Conservation (phyloP, 176 grass and related monocot species). For the Stipa capillata region DNA sequence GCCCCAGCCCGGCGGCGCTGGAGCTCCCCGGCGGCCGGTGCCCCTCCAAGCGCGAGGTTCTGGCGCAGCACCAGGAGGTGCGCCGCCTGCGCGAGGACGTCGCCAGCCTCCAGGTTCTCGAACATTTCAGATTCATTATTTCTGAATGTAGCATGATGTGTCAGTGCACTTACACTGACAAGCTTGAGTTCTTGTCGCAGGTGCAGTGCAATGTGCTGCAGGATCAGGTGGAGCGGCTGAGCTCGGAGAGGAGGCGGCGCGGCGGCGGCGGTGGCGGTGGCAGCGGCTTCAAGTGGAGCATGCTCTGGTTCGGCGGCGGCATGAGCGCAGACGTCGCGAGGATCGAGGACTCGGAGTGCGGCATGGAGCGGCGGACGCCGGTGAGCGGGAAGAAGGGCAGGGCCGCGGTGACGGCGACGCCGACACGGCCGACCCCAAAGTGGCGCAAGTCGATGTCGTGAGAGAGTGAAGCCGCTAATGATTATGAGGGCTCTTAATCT, state of each 20-base stretch:
- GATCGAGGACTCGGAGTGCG: slow-evolving; percentile 54
- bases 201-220: slow-evolving; percentile 79
- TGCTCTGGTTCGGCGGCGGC: slow-evolving; percentile 59
- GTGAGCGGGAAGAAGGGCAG: slow-evolving; percentile 40
- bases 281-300: slow-evolving; percentile 61
- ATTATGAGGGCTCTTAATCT: not conserved
- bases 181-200: not conserved
- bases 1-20: slow-evolving; percentile 47
- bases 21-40: slow-evolving; percentile 60
- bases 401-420: slow-evolving; percentile 18
- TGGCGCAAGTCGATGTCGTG: slow-evolving; percentile 73
- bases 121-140: not conserved
- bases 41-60: slow-evolving; percentile 76
- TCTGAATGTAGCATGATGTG: not conserved
- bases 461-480: not conserved
- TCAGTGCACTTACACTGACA: not conserved
- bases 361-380: slow-evolving; percentile 56
- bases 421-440: slow-evolving; percentile 36
- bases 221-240: slow-evolving; percentile 65
- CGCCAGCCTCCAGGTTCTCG: slow-evolving; percentile 56
- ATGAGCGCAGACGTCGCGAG: slow-evolving; percentile 43
- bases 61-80: slow-evolving; percentile 80
- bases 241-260: slow-evolving; percentile 41
- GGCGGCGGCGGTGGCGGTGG: slow-evolving; percentile 27
- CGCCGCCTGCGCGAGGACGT: slow-evolving; percentile 83